A percentile compares a stretch with the other conserved stretches of the same genome.
Conservation (phyloP, 768 basidiomycete genomes). For the Leucocoprinus birnbaumii region DNA sequence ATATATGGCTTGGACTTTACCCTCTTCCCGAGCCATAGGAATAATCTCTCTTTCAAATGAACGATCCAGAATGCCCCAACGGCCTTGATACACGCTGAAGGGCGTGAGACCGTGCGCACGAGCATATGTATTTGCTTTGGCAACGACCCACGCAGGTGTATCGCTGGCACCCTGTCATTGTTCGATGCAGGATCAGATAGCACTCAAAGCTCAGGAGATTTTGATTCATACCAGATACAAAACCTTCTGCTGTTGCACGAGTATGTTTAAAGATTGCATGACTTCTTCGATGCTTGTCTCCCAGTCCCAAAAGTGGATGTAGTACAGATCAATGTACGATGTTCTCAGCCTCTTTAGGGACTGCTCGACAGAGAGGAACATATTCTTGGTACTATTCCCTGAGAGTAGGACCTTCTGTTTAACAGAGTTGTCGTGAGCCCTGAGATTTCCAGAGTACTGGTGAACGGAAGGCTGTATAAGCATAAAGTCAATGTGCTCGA, state of each 20-base stretch:
- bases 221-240: conserved; percentile 32
- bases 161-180: conserved; percentile 34
- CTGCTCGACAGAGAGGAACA: conserved; percentile 34
- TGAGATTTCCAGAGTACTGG: conserved; percentile 28
- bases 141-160: conserved; percentile 47
- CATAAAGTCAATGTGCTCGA: no score
- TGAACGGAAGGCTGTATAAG: no score
- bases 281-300: conserved; percentile 52
- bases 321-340: conserved; percentile 28
- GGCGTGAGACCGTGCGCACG: conserved; percentile 44
- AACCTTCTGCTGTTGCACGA: conserved; percentile 50
- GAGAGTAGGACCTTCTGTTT: conserved; percentile 26
- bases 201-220: no score
- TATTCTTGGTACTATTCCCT: conserved; percentile 42
- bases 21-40: conserved; percentile 39
- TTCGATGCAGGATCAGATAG: not conserved
- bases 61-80: conserved; percentile 40
- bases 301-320: conserved; percentile 50
- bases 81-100: conserved; percentile 53
- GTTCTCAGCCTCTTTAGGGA: conserved; percentile 41
- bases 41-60: conserved; percentile 55
- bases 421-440: conserved; percentile 20
- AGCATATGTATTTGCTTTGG: conserved; percentile 48
- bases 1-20: conserved; percentile 17
- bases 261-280: conserved; percentile 49